These are phyloP conservation scores for Vigna trinervia DNA, from an alignment of 306 rosid species.

Conservation along the genomic window DNA sequence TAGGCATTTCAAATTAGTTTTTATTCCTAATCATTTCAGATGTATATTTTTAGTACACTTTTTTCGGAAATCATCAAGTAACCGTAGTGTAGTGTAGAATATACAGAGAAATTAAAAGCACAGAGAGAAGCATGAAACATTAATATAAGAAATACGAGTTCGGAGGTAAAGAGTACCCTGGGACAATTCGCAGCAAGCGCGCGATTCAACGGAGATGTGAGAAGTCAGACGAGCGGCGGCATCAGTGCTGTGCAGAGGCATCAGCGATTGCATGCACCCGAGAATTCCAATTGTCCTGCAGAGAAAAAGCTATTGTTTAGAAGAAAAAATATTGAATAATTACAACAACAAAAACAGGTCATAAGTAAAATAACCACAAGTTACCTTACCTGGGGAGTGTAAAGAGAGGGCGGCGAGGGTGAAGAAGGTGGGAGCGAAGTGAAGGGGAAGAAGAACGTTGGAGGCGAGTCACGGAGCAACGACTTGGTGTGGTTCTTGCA, in stretches of 20 bases:
- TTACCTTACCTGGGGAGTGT: slow-evolving; percentile 47
- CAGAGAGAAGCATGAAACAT: not conserved
- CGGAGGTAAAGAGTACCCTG: slow-evolving; percentile 55
- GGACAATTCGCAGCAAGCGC: slow-evolving; percentile 69
- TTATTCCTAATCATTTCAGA: no score
- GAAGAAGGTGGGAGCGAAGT: slow-evolving; percentile 46
- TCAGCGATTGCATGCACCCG: slow-evolving; percentile 62
- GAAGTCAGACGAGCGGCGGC: slow-evolving; percentile 57
- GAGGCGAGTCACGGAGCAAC: slow-evolving; percentile 50
- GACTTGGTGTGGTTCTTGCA: slow-evolving; percentile 49
- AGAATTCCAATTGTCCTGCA: slow-evolving; percentile 47
- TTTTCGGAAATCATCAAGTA: not conserved
- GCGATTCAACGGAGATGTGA: slow-evolving; percentile 54
- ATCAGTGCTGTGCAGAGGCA: slow-evolving; percentile 63
- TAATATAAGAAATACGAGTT: not conserved
- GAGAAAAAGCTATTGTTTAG: not conserved
- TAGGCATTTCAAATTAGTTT: not conserved
- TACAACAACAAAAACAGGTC: not conserved
- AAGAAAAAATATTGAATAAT: not conserved
- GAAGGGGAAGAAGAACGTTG: slow-evolving; percentile 44
- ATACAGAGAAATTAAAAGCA: not conserved
- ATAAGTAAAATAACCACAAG: not conserved
- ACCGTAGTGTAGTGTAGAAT: not conserved
- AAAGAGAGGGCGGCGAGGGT: slow-evolving; percentile 50
- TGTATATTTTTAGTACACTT: no score